These are phyloP conservation scores for Hyaloscypha finlandica DNA, from an alignment of 495 filamentous ascomycete species.

Conservation along the genomic window DNA sequence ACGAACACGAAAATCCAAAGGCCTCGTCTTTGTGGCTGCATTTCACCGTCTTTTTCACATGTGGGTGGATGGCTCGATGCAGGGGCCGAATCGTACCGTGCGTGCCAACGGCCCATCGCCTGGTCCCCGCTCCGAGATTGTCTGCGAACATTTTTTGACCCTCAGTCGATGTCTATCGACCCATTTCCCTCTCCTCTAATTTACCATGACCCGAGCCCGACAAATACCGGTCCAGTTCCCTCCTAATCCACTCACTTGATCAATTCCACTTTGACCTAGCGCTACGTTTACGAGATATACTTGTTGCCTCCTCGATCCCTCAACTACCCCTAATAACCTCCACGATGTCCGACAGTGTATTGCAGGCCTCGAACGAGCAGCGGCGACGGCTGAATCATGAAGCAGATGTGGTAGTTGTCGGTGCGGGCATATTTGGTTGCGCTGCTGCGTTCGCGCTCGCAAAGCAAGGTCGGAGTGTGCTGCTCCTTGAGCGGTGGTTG, in stretches of 20 bases:
- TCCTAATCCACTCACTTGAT: not conserved
- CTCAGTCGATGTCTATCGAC: conserved; percentile 17
- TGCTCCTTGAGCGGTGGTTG: conserved; percentile 85
- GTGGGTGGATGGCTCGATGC: not conserved
- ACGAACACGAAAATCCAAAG: not conserved
- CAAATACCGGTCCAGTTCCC: not conserved
- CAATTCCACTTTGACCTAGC: not conserved
- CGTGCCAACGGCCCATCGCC: not conserved
- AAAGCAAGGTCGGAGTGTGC: conserved; percentile 83
- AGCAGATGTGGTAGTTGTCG: conserved; percentile 84
- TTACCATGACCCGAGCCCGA: conserved; percentile 12
- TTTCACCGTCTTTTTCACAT: not conserved
- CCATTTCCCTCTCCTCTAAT: conserved; percentile 12
- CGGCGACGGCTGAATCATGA: conserved; percentile 55
- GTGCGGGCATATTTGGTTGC: conserved; percentile 87
- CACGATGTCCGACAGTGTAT: conserved; percentile 18
- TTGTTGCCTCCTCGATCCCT: not conserved
- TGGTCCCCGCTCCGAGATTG: not conserved
- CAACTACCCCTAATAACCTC: not conserved
- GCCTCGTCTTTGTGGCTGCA: not conserved
- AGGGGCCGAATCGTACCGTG: not conserved
- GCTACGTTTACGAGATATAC: not conserved
- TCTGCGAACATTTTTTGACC: not conserved
- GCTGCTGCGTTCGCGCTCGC: conserved; percentile 80
- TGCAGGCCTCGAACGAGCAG: conserved; percentile 29